Conservation (phyloP, 345 rosid species). For the Dipteronia dyeriana region DNA sequence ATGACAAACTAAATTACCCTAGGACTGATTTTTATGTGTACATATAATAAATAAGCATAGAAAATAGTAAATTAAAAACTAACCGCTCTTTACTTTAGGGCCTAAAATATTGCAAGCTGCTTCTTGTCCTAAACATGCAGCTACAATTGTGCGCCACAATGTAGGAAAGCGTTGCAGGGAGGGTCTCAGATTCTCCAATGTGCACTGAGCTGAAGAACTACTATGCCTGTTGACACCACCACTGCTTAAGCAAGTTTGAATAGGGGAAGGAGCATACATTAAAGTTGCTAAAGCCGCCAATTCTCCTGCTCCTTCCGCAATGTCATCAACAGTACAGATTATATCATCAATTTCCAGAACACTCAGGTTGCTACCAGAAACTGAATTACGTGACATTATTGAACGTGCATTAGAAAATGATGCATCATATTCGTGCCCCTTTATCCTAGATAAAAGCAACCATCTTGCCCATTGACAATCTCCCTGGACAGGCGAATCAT, state of each 20-base stretch:
- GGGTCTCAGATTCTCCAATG: conserved; percentile 85
- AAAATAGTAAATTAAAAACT: conserved; percentile 26
- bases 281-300: conserved; percentile 98
- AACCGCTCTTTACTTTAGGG: conserved; percentile 64
- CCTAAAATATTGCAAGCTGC: conserved; percentile 48
- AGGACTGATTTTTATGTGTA: conserved; percentile 18
- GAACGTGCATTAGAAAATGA: conserved; percentile 90
- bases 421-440: conserved; percentile 90
- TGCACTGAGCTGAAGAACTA: conserved; percentile 82
- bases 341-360: conserved; percentile 59
- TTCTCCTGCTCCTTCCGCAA: conserved; percentile 94
- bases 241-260: conserved; percentile 71
- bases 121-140: conserved; percentile 77
- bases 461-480: conserved; percentile 97
- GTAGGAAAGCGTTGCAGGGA: conserved; percentile 81
- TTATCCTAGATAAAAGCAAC: conserved; percentile 84
- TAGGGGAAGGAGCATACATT: conserved; percentile 72
- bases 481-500: conserved; percentile 58
- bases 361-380: conserved; percentile 51
- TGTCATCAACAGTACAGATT: conserved; percentile 85
- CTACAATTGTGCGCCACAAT: conserved; percentile 77
- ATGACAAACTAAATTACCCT: conserved; percentile 1
- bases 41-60: conserved; percentile 21
- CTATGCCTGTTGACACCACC: conserved; percentile 80
- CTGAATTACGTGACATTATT: conserved; percentile 54